Evolutionary conservation across 1,139 yeast species (phyloP).

Genomic region (Arxiozyma slooffiae): DNA sequence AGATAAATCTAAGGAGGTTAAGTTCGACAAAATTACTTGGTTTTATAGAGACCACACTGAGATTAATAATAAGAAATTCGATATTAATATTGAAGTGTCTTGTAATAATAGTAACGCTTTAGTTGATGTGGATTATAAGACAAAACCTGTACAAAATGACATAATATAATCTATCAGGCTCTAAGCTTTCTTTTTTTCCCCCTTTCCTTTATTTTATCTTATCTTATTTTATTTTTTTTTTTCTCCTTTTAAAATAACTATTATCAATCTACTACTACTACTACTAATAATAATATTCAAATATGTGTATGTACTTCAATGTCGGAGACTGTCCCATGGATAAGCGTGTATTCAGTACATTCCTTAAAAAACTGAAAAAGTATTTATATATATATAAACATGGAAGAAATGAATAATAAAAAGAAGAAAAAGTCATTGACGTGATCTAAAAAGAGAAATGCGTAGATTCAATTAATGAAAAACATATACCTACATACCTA

Average conservation of each 20-base stretch:
- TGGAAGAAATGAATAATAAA: neutral
- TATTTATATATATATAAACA: no score
- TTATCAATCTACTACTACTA: no score
- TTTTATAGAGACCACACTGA: constrained; percentile 42
- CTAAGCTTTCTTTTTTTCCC: neutral
- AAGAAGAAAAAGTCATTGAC: neutral
- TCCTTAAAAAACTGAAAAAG: neutral
- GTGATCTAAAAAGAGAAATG: neutral
- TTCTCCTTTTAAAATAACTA: neutral
- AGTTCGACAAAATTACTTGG: constrained; percentile 41
- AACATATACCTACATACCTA: neutral
- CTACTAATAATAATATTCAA: neutral
- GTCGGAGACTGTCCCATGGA: neutral
- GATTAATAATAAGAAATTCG: constrained; percentile 41
- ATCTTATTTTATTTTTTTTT: no score
- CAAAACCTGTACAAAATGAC: constrained; percentile 27
- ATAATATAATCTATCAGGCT: neutral
- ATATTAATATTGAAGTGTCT: constrained; percentile 45
- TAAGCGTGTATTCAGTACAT: neutral
- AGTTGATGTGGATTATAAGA: constrained; percentile 50
- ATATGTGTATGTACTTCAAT: no score
- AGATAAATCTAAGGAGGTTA: constrained; percentile 41
- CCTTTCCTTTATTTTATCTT: no score
- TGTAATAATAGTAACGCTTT: constrained; percentile 52
- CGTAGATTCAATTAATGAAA: neutral